Base-by-base conservation (phyloP, 805 yeast species). In the Candida orba region DNA sequence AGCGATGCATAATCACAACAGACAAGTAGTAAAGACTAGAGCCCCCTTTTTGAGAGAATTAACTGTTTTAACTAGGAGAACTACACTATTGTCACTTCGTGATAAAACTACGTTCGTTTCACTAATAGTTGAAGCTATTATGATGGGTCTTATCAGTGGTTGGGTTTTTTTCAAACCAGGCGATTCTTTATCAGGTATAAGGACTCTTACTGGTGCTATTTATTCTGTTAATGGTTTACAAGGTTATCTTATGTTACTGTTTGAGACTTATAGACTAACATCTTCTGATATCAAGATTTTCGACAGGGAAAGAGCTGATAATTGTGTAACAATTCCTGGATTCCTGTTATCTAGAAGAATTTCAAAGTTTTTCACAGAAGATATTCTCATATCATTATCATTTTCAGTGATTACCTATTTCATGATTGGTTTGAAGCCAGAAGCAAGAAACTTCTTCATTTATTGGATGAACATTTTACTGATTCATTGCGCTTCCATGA, bases 91-190 rank as follows among this genome's bases (percentile, higher is more conserved):
- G 8, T 71, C 77, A n/a, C 44, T 52, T 10, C 55, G 81, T 43
- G 80, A 76, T 52, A 68, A 70, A 3, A 49, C 68, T 40, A 75
- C 77, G 0, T 53, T 67, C 13, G 25, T 56, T 1, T 53, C 60
- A 1, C 35, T 56, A 9, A 34, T 44, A 8, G 37, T 31, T 4
- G 60, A 54, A 33, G 44, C 57, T 1, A 44, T 50, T 12, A 22
- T 52, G 20, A 57, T 58, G 59, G 61, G 54, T 4, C 20, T 48
- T n/a, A 45, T 58, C 30, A 65, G 76, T 35, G 95, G 95, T 0
- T 85, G 93, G 90, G 75, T 87, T 37, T 88, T 80, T 55, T 82
- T 63, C 57, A 75, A 75, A 46, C 90, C 90, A 2, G 73, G 72
- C 6, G 66, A 70, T 9, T 67, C 73, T 25, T 46, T 79, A 18